These are phyloP conservation scores for Ganoderma boninense DNA, from an alignment of 1,284 basidiomycete species.

Conservation along the genomic window DNA sequence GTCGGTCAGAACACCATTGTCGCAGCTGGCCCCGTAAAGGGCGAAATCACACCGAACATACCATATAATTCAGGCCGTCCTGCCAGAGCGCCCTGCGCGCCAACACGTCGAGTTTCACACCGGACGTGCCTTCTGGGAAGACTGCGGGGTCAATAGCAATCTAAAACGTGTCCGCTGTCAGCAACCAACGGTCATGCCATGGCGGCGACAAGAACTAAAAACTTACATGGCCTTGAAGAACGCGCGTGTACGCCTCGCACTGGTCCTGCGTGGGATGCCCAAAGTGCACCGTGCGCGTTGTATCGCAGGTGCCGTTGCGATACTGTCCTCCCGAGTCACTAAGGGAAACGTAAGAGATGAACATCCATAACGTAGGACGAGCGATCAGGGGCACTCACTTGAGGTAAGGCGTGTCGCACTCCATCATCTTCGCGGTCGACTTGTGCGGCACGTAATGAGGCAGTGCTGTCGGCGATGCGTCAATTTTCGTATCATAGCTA, in stretches of 20 bases:
- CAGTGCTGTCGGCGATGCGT: conserved; percentile 58
- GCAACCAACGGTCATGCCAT: conserved; percentile 5
- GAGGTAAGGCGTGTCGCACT: conserved; percentile 84
- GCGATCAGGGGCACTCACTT: conserved; percentile 64
- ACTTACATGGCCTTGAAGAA: conserved; percentile 94
- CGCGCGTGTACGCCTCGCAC: conserved; percentile 92
- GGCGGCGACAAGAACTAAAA: conserved; percentile 27
- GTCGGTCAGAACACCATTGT: conserved; percentile 10
- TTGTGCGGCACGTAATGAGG: conserved; percentile 92
- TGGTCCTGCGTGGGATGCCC: conserved; percentile 84
- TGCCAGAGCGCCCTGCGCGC: conserved; percentile 89
- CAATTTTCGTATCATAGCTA: not conserved
- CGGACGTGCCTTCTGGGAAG: conserved; percentile 90
- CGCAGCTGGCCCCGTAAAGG: not conserved
- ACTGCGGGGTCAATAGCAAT: conserved; percentile 91
- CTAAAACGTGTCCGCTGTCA: conserved; percentile 46
- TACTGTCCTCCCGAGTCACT: conserved; percentile 94
- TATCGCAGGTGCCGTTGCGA: conserved; percentile 92
- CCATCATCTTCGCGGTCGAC: conserved; percentile 76
- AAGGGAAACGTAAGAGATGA: conserved; percentile 21
- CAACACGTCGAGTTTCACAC: conserved; percentile 82
- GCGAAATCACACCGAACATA: conserved; percentile 43
- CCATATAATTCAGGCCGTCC: conserved; percentile 86
- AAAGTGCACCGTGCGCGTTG: conserved; percentile 91
- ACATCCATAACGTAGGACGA: not conserved